Evolutionary conservation across 2,329 filamentous ascomycete genomes (phyloP).

Genomic region (Hypoxylon sp.): DNA sequence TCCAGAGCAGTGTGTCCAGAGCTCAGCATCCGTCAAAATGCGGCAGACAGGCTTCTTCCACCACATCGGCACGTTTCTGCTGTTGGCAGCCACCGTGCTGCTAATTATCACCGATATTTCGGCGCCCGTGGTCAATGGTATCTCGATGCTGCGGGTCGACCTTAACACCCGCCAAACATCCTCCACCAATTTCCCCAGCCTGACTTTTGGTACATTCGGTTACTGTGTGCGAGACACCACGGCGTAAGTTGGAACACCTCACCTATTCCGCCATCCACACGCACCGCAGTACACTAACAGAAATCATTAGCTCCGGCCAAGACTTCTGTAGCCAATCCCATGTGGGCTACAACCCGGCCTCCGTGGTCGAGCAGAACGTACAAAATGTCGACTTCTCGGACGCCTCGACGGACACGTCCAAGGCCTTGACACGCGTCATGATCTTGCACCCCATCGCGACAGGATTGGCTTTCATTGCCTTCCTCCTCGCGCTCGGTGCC

Average conservation of each 20-base stretch:
- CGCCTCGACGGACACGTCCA: slow-evolving; percentile 54
- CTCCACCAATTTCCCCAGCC: slow-evolving; percentile 39
- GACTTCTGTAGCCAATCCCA: slow-evolving; percentile 43
- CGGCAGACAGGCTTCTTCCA: slow-evolving; percentile 53
- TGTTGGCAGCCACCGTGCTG: slow-evolving; percentile 59
- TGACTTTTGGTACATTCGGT: slow-evolving; percentile 61
- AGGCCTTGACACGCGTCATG: slow-evolving; percentile 59
- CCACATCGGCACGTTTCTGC: slow-evolving; percentile 59
- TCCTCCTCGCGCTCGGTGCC: slow-evolving; percentile 58
- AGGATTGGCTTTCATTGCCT: slow-evolving; percentile 58
- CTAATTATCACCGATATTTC: slow-evolving; percentile 62
- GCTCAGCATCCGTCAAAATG: slow-evolving; percentile 42
- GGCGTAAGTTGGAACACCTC: slow-evolving; percentile 39
- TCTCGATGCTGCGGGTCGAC: slow-evolving; percentile 58
- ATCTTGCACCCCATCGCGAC: slow-evolving; percentile 55
- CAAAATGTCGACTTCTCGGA: slow-evolving; percentile 51
- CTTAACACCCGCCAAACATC: slow-evolving; percentile 48
- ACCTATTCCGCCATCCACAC: background rate
- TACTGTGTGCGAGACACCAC: slow-evolving; percentile 52
- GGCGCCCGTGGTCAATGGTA: slow-evolving; percentile 58
- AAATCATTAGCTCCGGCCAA: slow-evolving; percentile 37
- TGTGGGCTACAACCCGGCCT: slow-evolving; percentile 49
- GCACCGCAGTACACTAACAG: slow-evolving; percentile 13
- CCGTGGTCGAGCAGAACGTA: slow-evolving; percentile 39
- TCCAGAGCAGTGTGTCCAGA: background rate